Percentiles rank a stretch among this genome's conserved stretches.
phyloP scores from a whole-genome alignment of 140 eudicot species.

The Senecio squalidus region DNA sequence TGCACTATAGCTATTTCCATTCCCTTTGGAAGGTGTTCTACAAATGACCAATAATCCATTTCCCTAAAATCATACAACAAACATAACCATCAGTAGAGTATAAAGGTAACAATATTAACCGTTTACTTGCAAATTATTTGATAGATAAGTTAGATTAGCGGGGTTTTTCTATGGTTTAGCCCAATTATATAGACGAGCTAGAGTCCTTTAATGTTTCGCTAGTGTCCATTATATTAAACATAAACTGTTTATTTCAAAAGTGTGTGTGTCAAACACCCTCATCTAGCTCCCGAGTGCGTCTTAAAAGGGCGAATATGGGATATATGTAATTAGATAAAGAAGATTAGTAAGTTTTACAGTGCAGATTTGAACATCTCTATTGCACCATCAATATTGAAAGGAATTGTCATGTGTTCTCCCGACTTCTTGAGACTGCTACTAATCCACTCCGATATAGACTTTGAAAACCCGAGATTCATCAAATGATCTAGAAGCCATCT shows the following conservation, averaged over 20 bases:
- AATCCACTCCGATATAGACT: slow-evolving; percentile 58
- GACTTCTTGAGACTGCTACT: slow-evolving; percentile 62
- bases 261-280: not conserved
- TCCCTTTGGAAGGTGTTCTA: slow-evolving; percentile 64
- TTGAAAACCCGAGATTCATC: slow-evolving; percentile 66
- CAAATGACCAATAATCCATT: slow-evolving; percentile 51
- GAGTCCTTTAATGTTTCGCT: no score
- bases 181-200: no score
- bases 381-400: slow-evolving; percentile 63
- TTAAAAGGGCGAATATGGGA: not conserved
- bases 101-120: not conserved
- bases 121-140: not conserved
- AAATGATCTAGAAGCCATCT: slow-evolving; percentile 80
- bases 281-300: not conserved
- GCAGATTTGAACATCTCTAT: slow-evolving; percentile 63
- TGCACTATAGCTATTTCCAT: slow-evolving; percentile 60
- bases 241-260: no score
- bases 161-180: no score
- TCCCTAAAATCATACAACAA: slow-evolving; percentile 34
- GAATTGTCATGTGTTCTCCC: slow-evolving; percentile 47
- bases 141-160: no score
- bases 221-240: no score
- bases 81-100: not conserved
- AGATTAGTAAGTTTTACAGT: slow-evolving; percentile 32
- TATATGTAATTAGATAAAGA: not conserved